Base-by-base conservation (phyloP, 1,284 basidiomycete genomes). In the Tausonia pullulans region DNA sequence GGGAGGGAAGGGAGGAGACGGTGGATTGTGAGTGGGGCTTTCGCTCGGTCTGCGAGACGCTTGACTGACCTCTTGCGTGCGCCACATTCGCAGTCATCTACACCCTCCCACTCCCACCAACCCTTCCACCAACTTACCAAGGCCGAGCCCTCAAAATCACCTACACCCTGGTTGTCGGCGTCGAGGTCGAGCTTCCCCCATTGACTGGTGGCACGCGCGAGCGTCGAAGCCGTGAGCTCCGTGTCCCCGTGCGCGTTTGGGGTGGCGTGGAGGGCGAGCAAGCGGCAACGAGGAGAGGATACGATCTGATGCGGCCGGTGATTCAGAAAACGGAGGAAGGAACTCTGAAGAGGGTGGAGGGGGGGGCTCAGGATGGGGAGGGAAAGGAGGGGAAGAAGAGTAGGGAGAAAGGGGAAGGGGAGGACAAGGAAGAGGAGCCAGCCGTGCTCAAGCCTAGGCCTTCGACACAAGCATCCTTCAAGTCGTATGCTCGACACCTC, bases 81-180 rank as follows among this genome's bases (percentile, higher is more conserved):
- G 4, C 16, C 57, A 8, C 13, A 14, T 5, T 16, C 13, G 0
- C 66, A 94, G 91, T 88, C 74, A 84, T 84, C 2, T 95, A 94
- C 74, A 83, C 82, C 0, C 76, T 93, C 3, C 75, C 78, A 2
- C 77, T 97, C 0, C 93, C 95, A 0, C 78, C 83, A 5, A 84
- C 84, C 64, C 79, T 98, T 0, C 95, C 95, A 0, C 95, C 95
- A 0, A 90, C 92, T 0, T 96, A 89, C 78, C 82, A 83, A 52
- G 95, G 95, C 2, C 85, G 87, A 60, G 81, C 86, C 0, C 80
- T 97, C 68, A 82, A 81, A 70, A 94, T 98, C 74, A 86, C 86
- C 8, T 98, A 98, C 73, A 86, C 91, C 69, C 82, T 98, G 10
- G 80, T 88, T 9, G 81, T 98, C 1, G 92, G 93, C 1, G 71